Evolutionary conservation across 176 grass and related monocot genomes (phyloP).

Genomic region (Pontederia crassipes): DNA sequence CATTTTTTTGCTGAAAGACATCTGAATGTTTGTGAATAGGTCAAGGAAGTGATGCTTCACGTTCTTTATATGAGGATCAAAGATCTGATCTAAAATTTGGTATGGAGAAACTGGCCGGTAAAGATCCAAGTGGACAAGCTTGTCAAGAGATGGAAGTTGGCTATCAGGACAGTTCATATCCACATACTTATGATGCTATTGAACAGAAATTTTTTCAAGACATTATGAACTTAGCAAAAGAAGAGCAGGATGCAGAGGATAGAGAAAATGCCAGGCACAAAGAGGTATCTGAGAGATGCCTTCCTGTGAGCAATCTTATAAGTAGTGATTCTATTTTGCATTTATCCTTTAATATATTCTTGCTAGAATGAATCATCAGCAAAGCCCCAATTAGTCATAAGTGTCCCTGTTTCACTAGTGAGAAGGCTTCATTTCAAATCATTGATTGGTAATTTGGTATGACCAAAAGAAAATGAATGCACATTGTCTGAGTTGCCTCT

Average conservation of each 20-base stretch:
- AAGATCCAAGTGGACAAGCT: slow-evolving; percentile 37
- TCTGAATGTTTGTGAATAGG: slow-evolving; percentile 20
- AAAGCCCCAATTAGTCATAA: no score
- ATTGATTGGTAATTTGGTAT: no score
- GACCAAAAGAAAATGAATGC: no score
- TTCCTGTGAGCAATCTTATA: no score
- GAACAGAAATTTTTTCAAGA: slow-evolving; percentile 88
- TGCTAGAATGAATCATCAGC: no score
- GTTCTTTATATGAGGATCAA: slow-evolving; percentile 49
- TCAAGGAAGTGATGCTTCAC: slow-evolving; percentile 29
- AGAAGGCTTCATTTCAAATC: no score
- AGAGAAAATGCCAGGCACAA: slow-evolving; percentile 70
- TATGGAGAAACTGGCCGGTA: slow-evolving; percentile 42
- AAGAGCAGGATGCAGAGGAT: slow-evolving; percentile 75
- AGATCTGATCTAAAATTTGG: slow-evolving; percentile 55
- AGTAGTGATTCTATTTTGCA: no score
- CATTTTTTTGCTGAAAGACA: background rate
- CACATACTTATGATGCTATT: slow-evolving; percentile 66
- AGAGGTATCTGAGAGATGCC: slow-evolving; percentile 34
- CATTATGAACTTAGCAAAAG: slow-evolving; percentile 55
- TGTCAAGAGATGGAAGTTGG: slow-evolving; percentile 32
- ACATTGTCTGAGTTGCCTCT: no score
- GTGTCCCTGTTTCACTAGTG: no score
- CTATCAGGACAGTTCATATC: slow-evolving; percentile 42
- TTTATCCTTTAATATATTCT: no score